Evolutionary conservation across 805 yeast species (phyloP).

Genomic region (Clavispora asparagi): DNA sequence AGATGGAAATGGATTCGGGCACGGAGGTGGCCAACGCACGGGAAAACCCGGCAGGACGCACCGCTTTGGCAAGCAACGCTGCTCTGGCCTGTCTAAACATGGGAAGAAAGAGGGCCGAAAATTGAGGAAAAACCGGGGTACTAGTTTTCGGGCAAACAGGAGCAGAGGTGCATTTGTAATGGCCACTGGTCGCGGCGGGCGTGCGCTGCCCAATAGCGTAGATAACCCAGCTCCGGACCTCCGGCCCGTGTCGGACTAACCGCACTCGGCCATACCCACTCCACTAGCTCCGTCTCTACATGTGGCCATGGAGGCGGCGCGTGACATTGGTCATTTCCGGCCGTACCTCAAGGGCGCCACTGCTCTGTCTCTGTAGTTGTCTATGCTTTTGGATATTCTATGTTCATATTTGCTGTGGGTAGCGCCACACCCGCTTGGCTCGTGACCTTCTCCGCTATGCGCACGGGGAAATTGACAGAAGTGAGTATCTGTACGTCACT

Average conservation of each 20-base stretch:
- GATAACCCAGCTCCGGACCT: not conserved
- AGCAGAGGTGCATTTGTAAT: not conserved
- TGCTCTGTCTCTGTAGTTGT: too few relatives aligned
- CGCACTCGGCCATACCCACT: not conserved
- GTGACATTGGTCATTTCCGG: too few relatives aligned
- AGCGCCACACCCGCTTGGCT: not conserved
- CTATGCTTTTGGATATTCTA: not conserved
- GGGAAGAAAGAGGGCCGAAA: not conserved
- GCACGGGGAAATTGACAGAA: not conserved
- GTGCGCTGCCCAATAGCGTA: not conserved
- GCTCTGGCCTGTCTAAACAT: not conserved
- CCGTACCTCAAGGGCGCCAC: too few relatives aligned
- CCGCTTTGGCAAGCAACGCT: not conserved
- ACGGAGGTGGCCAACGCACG: slow-evolving; percentile 1
- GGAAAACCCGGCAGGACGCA: not conserved
- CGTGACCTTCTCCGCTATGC: not conserved
- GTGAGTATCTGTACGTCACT: too few relatives aligned
- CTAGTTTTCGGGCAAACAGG: not conserved
- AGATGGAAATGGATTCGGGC: slow-evolving; percentile 38
- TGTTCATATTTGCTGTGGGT: not conserved
- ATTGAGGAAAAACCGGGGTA: not conserved
- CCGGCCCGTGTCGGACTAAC: not conserved
- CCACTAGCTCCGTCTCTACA: not conserved
- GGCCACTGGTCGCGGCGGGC: not conserved
- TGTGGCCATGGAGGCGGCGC: too few relatives aligned